Conservation (phyloP, 2,329 filamentous ascomycete genomes). For the Neurospora sp. region DNA sequence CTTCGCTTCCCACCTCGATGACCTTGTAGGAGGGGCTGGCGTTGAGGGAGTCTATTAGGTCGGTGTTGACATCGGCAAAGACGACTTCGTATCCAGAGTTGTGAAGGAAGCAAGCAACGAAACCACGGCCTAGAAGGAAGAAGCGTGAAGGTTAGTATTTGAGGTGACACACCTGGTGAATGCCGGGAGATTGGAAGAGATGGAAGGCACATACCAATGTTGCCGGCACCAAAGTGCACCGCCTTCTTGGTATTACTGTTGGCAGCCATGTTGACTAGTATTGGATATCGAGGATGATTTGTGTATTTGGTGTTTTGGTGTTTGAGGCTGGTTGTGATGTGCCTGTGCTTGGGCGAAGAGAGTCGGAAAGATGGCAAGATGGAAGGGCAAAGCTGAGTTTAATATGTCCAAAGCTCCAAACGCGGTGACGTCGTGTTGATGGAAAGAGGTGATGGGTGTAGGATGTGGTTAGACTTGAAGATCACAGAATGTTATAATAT, state of each 20-base stretch:
- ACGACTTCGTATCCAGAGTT: conserved; percentile 92
- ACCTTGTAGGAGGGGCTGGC: conserved; percentile 71
- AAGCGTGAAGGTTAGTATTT: conserved; percentile 11
- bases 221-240: conserved; percentile 78
- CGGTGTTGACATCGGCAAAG: conserved; percentile 89
- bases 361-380: background rate
- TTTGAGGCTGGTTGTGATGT: background rate
- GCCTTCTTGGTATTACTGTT: conserved; percentile 45
- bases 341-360: background rate
- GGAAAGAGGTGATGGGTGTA: background rate
- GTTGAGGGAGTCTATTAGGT: conserved; percentile 72
- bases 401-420: background rate
- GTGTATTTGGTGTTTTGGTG: background rate
- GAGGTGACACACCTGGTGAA: background rate
- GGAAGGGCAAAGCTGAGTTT: background rate
- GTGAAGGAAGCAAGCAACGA: conserved; percentile 86
- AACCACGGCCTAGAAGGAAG: conserved; percentile 50
- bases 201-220: conserved; percentile 51
- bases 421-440: conserved; percentile 2
- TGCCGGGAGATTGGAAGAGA: background rate
- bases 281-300: background rate
- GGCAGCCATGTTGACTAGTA: conserved; percentile 7
- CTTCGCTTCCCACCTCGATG: conserved; percentile 81
- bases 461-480: background rate
- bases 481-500: conserved; percentile 4